Evolutionary conservation across 345 rosid genomes (phyloP).

Genomic region (Microthlaspi erraticum): DNA sequence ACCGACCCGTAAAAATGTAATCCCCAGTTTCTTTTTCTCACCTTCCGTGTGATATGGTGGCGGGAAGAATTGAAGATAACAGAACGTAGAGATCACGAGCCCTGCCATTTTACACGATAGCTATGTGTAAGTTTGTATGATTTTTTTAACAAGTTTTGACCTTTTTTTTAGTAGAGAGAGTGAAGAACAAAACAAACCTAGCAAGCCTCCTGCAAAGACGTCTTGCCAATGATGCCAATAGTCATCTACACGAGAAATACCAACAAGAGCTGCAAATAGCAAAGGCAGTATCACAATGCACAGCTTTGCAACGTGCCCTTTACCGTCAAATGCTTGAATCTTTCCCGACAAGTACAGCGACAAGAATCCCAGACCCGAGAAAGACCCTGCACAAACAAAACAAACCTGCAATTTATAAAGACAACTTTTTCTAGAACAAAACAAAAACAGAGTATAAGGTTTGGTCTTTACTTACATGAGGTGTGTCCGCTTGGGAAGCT

Average conservation of each 20-base stretch:
- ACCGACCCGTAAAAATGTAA: not conserved
- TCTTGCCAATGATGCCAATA: conserved; percentile 94
- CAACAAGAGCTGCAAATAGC: conserved; percentile 70
- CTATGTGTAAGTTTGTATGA: not conserved
- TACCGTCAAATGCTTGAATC: conserved; percentile 65
- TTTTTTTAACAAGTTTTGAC: conserved; percentile 4
- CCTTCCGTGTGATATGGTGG: conserved; percentile 68
- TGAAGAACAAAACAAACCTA: conserved; percentile 50
- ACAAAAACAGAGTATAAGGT: not conserved
- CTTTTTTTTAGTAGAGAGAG: conserved; percentile 17
- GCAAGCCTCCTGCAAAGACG: conserved; percentile 77
- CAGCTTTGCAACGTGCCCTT: conserved; percentile 77
- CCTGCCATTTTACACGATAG: conserved; percentile 48
- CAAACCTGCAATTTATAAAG: not conserved
- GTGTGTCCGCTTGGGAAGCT: conserved; percentile 96
- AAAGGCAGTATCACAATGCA: conserved; percentile 69
- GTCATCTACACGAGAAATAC: conserved; percentile 82
- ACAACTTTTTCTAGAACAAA: not conserved
- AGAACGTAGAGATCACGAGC: conserved; percentile 58
- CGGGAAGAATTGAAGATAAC: conserved; percentile 79
- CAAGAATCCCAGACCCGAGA: conserved; percentile 67
- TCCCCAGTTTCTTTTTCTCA: conserved; percentile 18
- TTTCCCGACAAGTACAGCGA: conserved; percentile 75
- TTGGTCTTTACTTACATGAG: conserved; percentile 57
- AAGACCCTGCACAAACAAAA: conserved; percentile 56